phyloP scores from a whole-genome alignment of 2,329 filamentous ascomycete species.

The Epichloe bromicola region DNA sequence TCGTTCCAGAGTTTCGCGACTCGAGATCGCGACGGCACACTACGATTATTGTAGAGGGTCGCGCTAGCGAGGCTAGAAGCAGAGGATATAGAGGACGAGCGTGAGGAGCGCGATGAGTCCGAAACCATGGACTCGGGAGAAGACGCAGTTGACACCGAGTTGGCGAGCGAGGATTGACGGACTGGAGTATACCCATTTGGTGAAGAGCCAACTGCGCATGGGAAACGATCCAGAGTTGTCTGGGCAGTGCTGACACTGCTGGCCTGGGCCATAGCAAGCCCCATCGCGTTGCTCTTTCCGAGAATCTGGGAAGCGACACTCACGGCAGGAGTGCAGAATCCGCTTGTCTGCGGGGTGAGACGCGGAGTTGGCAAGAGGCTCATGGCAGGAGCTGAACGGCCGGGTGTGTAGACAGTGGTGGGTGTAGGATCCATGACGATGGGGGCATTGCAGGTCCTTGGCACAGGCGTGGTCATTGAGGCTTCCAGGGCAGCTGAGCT shows the following conservation, averaged over 20 bases:
- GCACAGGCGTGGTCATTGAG: slow-evolving; percentile 25
- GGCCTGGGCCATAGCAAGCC: slow-evolving; percentile 45
- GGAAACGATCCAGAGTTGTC: slow-evolving; percentile 37
- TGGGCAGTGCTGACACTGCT: slow-evolving; percentile 33
- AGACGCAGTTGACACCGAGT: slow-evolving; percentile 48
- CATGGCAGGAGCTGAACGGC: slow-evolving; percentile 37
- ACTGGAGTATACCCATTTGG: slow-evolving; percentile 35
- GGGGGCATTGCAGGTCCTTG: slow-evolving; percentile 28
- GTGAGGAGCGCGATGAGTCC: slow-evolving; percentile 46
- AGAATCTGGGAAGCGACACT: slow-evolving; percentile 38
- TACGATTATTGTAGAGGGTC: slow-evolving; percentile 34
- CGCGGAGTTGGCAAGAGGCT: slow-evolving; percentile 46
- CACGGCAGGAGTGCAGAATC: slow-evolving; percentile 48
- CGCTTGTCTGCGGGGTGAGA: slow-evolving; percentile 41
- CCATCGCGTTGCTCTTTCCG: slow-evolving; percentile 42
- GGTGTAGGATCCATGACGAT: slow-evolving; percentile 35
- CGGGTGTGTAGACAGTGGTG: slow-evolving; percentile 28
- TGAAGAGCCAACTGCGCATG: slow-evolving; percentile 33
- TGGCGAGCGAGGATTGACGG: slow-evolving; percentile 50
- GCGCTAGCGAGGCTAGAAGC: slow-evolving; percentile 47
- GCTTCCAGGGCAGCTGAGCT: slow-evolving; percentile 23
- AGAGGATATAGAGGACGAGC: slow-evolving; percentile 52
- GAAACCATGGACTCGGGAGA: slow-evolving; percentile 57
- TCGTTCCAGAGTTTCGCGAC: slow-evolving; percentile 45
- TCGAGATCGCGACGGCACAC: slow-evolving; percentile 51